Evolutionary conservation across 2,329 filamentous ascomycete genomes (phyloP), one percentile per base, ranked within the genome.

Genomic region (Phaeosphaeriaceae sp.): DNA sequence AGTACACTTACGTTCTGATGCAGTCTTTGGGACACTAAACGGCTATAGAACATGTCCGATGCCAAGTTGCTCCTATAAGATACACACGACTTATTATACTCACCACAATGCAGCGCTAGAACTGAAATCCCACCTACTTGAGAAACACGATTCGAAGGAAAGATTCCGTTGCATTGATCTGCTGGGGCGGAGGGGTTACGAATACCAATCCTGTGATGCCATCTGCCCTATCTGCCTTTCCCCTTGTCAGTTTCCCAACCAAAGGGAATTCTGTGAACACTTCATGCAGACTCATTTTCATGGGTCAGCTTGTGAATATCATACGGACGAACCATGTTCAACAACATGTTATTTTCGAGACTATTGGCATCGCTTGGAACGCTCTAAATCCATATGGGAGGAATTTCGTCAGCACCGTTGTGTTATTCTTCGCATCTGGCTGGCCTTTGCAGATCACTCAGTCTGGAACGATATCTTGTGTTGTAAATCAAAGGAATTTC

Each of bases 341-440:
- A 35, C 4, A 16, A 18, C 18, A 11, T 46, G 38, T 36, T 29
- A 8, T 18, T 21, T 28, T 5, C 4, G 33, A 13, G 2, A 15
- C 30, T 18, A 15, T 6, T 7, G 6, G 3, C 33, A 13, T n/a
- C 12, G 35, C 11, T 6, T 1, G 13, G 28, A 7, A 2, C 42
- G 35, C n/a, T n/a, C n/a, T 12, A 36, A 16, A 13, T 9, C 12
- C 1, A 4, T 43, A 18, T 33, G 45, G 1, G 40, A 48, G 3
- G 52, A 50, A 18, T 35, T 58, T 6, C 52, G 43, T 26, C 28
- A 47, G 21, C 48, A 58, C 20, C 49, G 48, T n/a, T 47, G 49
- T 30, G 43, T 45, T 4, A 35, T 61, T 12, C 16, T 58, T 12
- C 54, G 49, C 8, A 30, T 61, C 7, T 54, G 33, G 44, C 48